Evolutionary conservation across 306 rosid genomes (phyloP), one percentile per base, ranked within the genome.

Genomic region (Medicago arabica): DNA sequence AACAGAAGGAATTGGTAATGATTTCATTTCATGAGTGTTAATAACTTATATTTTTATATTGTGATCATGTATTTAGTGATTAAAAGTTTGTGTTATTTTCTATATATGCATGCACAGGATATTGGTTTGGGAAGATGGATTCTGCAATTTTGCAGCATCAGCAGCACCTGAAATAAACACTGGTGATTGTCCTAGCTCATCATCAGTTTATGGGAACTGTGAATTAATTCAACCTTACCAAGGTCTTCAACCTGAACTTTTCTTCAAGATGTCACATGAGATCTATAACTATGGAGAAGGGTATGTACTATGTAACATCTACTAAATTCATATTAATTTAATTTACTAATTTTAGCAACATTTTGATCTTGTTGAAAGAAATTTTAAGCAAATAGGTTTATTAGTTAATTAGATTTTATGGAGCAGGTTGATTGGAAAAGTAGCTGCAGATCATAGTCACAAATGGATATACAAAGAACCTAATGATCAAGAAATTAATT

Each of bases 211-310:
- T 23, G 87, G 91, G 15, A 86, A 88, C 87, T 85, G 87, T 83
- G 93, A 92, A 18, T 83, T 90, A 23, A 58, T 58, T 72, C 96
- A 87, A 54, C 90, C 82, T 60, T 87, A 82, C 80, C 96, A 86
- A 58, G 98, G 98, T 18, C 85, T 96, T 34, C 97, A 92, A 66
- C 98, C 98, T 1, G 99, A 96, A 83, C 97, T 92, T 66, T 96
- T 96, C 90, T 96, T 96, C 91, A 96, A 96, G 92, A 92, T 96
- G 99, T 96, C 99, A 18, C 99, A 96, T 74, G 99, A 96, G 98
- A 96, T 96, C 93, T 96, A 96, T 74, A 96, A 96, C 85, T 96
- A 88, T 60, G 99, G 99, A 40, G 99, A 96, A 86, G 99, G 99
- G 99, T 92, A 85, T 65, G 72, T 23, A 47, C 12, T 23, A 5